Evolutionary conservation across 495 filamentous ascomycete genomes (phyloP).

Genomic region (Xylaria bambusicola): DNA sequence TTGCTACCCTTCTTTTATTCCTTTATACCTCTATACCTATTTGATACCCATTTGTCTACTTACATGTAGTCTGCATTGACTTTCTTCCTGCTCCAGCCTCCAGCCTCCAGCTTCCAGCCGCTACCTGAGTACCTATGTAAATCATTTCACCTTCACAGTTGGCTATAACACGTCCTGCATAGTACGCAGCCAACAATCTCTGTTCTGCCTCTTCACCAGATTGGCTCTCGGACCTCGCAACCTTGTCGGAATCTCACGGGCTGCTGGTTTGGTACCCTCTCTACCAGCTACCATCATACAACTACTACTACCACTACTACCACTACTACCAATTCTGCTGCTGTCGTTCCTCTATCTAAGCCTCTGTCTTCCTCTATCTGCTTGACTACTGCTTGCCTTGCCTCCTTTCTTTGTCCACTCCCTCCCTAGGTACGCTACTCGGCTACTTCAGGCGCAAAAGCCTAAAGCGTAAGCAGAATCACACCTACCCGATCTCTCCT

Average conservation of each 20-base stretch:
- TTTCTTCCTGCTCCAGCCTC: slow-evolving; percentile 4
- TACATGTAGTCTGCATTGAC: not conserved
- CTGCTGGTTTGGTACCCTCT: not conserved
- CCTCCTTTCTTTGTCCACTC: slow-evolving; percentile 15
- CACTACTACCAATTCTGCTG: too few relatives aligned
- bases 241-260: not conserved
- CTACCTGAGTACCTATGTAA: too few relatives aligned
- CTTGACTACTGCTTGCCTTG: too few relatives aligned
- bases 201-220: not conserved
- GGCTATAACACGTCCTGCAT: not conserved
- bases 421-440: not conserved
- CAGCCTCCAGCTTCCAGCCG: not conserved
- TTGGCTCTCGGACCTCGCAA: slow-evolving; percentile 2
- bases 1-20: too few relatives aligned
- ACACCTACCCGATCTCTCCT: too few relatives aligned
- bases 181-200: not conserved
- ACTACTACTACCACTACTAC: too few relatives aligned
- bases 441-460: not conserved
- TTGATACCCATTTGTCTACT: too few relatives aligned
- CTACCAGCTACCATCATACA: too few relatives aligned
- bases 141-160: not conserved
- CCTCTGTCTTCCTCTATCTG: too few relatives aligned
- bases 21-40: not conserved
- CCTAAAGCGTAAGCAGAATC: slow-evolving; percentile 6
- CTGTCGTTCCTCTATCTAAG: too few relatives aligned